phyloP scores from a whole-genome alignment of 2,329 filamentous ascomycete species.

The Talaromyces piceae region DNA sequence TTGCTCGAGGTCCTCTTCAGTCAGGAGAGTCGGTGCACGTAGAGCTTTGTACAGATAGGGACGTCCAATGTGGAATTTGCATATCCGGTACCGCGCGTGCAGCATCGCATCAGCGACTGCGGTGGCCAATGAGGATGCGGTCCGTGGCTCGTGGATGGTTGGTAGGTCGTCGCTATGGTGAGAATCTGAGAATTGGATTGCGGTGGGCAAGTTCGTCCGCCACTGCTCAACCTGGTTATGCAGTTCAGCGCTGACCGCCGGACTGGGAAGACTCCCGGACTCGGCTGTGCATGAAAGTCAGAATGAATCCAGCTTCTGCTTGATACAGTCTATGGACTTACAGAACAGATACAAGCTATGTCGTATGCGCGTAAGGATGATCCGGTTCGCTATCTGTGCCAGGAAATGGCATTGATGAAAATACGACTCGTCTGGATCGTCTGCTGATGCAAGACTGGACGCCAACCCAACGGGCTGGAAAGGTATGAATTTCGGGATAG shows the following conservation, averaged over 20 bases:
- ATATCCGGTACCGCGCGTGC: conserved; percentile 29
- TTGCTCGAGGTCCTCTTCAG: conserved; percentile 34
- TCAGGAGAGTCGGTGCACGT: conserved; percentile 28
- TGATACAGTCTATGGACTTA: conserved; percentile 12
- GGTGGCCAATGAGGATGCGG: conserved; percentile 25
- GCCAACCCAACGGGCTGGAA: conserved; percentile 33
- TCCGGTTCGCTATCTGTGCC: conserved; percentile 49
- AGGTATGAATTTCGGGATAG: conserved; percentile 46
- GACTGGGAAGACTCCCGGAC: conserved; percentile 39
- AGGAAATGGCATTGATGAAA: conserved; percentile 51
- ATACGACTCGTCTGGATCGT: conserved; percentile 45
- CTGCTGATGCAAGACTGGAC: conserved; percentile 22
- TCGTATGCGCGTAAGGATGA: conserved; percentile 48
- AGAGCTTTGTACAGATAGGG: conserved; percentile 38
- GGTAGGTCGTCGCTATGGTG: conserved; percentile 15
- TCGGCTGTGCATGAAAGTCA: conserved; percentile 21
- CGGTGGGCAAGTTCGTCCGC: conserved; percentile 44
- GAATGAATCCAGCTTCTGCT: not conserved
- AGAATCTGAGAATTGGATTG: conserved; percentile 40
- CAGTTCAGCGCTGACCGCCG: conserved; percentile 45
- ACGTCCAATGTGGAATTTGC: conserved; percentile 35
- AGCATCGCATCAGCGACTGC: conserved; percentile 34
- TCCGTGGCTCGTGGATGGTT: conserved; percentile 14
- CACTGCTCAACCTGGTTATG: conserved; percentile 51
- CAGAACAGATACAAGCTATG: conserved; percentile 46